phyloP scores from a whole-genome alignment of 495 filamentous ascomycete species.

The Trypethelium eluteriae region DNA sequence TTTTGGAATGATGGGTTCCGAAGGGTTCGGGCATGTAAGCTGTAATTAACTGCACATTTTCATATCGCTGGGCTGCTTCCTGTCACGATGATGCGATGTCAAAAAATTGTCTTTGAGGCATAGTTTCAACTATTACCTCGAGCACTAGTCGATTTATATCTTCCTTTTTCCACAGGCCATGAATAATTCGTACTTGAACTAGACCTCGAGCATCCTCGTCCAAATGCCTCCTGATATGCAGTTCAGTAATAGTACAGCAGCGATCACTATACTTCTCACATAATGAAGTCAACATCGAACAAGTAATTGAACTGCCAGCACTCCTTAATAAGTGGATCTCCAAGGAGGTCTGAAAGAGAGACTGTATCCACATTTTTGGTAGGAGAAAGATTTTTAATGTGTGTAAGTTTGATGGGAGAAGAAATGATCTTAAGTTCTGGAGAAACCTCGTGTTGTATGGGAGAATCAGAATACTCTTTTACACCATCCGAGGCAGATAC shows the following conservation, averaged over 20 bases:
- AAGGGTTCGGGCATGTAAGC: conserved; percentile 82
- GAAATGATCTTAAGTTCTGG: conserved; percentile 12
- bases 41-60: conserved; percentile 61
- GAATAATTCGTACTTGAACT: conserved; percentile 67
- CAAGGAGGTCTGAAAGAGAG: conserved; percentile 62
- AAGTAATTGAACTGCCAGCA: conserved; percentile 90
- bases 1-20: conserved; percentile 83
- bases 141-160: conserved; percentile 53
- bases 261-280: conserved; percentile 31
- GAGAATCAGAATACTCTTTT: background rate
- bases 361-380: conserved; percentile 60
- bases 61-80: conserved; percentile 54
- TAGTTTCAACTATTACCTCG: conserved; percentile 44
- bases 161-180: conserved; percentile 81
- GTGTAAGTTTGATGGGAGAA: conserved; percentile 71
- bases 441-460: background rate
- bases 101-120: background rate
- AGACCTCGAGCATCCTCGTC: conserved; percentile 59
- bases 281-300: conserved; percentile 70
- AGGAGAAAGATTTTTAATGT: conserved; percentile 55
- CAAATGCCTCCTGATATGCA: conserved; percentile 41
- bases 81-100: conserved; percentile 24
- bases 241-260: conserved; percentile 25
- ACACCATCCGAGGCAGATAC: background rate
- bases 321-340: conserved; percentile 73